Evolutionary conservation across 1,284 basidiomycete species (phyloP).

Genomic region (Clitocybe nebularis): DNA sequence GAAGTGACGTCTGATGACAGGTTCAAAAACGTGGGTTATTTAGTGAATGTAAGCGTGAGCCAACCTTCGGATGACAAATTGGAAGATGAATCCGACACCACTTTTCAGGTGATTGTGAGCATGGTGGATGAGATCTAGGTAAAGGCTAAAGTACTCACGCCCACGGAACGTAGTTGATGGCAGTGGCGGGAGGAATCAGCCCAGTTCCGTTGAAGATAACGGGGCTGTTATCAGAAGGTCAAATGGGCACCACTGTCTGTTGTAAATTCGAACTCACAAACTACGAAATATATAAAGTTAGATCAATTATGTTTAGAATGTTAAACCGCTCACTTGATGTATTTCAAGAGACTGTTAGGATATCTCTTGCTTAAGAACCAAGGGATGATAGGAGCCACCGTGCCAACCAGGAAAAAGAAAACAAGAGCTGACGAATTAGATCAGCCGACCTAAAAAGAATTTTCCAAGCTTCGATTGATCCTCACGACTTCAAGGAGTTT

Average conservation of each 20-base stretch:
- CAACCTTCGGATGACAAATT: slow-evolving; percentile 48
- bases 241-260: too few relatives aligned
- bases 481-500: too few relatives aligned
- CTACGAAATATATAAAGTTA: slow-evolving; percentile 10
- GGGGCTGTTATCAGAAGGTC: slow-evolving; percentile 1
- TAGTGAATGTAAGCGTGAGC: neutral
- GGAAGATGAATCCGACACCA: slow-evolving; percentile 61
- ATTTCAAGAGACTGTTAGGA: slow-evolving; percentile 40
- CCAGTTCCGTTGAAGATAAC: slow-evolving; percentile 53
- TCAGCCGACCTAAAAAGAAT: slow-evolving; percentile 4
- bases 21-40: neutral
- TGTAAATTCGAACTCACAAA: slow-evolving; percentile 17
- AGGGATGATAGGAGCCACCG: slow-evolving; percentile 36
- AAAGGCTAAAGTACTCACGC: slow-evolving; percentile 21
- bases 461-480: too few relatives aligned
- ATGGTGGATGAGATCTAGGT: neutral
- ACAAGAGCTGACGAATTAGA: slow-evolving; percentile 25
- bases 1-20: slow-evolving; percentile 42
- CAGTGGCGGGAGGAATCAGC: slow-evolving; percentile 53
- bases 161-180: slow-evolving; percentile 57
- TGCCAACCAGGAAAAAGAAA: slow-evolving; percentile 55
- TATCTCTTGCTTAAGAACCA: slow-evolving; percentile 33
- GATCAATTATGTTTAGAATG: too few relatives aligned
- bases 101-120: slow-evolving; percentile 19
- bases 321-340: slow-evolving; percentile 38